Percentiles rank a stretch among this genome's conserved stretches.
These are phyloP conservation scores for Psilocybe subaeruginosa DNA, from an alignment of 768 basidiomycete species.

Conservation along the genomic window DNA sequence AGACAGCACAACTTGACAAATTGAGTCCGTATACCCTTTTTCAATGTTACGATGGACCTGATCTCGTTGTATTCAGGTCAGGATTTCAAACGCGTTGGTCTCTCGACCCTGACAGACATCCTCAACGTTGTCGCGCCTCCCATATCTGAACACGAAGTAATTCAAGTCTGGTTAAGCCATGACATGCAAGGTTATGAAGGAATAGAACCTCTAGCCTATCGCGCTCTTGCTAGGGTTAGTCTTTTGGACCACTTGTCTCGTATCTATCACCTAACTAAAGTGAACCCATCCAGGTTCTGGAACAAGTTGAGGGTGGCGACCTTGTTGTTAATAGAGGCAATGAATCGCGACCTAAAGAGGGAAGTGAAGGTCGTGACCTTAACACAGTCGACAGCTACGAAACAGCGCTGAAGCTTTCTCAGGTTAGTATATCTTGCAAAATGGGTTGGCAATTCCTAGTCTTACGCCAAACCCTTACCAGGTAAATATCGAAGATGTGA, in stretches of 20 bases:
- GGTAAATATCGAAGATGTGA: conserved; percentile 79
- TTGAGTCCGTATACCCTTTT: conserved; percentile 57
- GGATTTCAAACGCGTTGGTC: conserved; percentile 85
- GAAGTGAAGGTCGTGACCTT: conserved; percentile 61
- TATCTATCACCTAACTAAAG: conserved; percentile 1
- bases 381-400: conserved; percentile 86
- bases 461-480: conserved; percentile 27
- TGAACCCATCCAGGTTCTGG: conserved; percentile 69
- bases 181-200: conserved; percentile 98
- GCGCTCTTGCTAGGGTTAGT: conserved; percentile 77
- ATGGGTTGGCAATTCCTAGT: neutral
- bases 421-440: conserved; percentile 46
- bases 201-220: conserved; percentile 91
- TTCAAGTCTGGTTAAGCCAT: conserved; percentile 93
- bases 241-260: neutral
- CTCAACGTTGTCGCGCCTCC: conserved; percentile 97
- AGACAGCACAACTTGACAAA: conserved; percentile 88
- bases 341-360: conserved; percentile 71
- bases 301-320: conserved; percentile 93
- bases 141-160: conserved; percentile 97
- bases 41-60: neutral
- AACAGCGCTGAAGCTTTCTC: conserved; percentile 81
- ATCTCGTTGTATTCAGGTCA: conserved; percentile 56
- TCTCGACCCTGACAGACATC: conserved; percentile 89
- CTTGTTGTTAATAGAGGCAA: conserved; percentile 85